Evolutionary conservation across 345 rosid species (phyloP), one percentile per base, ranked within the genome.

Genomic region (Acer negundo): DNA sequence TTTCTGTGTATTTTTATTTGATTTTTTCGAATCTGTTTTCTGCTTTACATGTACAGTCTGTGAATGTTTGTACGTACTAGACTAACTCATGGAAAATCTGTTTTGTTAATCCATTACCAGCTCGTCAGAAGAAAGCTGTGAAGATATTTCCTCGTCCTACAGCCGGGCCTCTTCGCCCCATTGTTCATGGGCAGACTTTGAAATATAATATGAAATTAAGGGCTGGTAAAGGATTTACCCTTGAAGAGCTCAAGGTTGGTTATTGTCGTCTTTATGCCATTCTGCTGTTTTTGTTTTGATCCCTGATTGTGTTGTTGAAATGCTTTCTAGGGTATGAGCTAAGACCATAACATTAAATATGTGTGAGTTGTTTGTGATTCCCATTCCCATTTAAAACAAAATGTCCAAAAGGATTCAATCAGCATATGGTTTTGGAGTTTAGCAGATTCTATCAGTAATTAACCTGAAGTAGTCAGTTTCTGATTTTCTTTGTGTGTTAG

Each of bases 151-250:
- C 98, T 20, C 87, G 92, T 19, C 97, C 98, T 1, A 89, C 97
- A 1, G 76, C 97, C 20, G 97, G 98, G 6, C 90, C 97, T 10
- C 93, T 93, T 49, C 92, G 97, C 0, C 97, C 98, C 3, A 65
- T 92, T 62, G 97, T 95, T 10, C 98, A 85, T 80, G 97, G 89
- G 1, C 97, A 91, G 85, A 95, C 98, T 44, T 81, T 90, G 80
- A 93, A 89, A 85, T 95, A 95, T 73, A 95, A 92, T 81, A 93
- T 93, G 97, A 95, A 93, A 77, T 74, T 93, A 65, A 90, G 92
- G 83, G 94, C 95, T 78, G 97, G 98, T 15, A 86, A 84, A 76
- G 98, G 98, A 0, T 95, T 93, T 77, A 82, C 95, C 40, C 97
- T 93, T 5, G 98, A 95, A 80, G 98, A 95, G 69, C 98, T 93